These are phyloP conservation scores for Didymella exigua DNA, from an alignment of 2,329 filamentous ascomycete genomes.

Conservation along the genomic window DNA sequence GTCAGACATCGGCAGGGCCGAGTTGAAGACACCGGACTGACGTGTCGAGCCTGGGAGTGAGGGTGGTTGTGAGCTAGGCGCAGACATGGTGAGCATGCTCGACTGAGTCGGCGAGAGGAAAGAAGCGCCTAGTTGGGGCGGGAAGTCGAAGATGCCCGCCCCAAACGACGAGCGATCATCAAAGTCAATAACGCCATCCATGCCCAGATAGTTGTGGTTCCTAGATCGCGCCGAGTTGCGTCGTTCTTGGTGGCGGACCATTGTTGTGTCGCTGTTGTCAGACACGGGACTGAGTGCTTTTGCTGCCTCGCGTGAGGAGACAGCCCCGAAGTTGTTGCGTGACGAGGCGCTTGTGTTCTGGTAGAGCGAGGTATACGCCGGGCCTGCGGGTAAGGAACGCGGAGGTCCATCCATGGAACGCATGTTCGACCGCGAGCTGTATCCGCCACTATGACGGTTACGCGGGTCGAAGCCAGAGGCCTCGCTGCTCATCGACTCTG, in stretches of 20 bases:
- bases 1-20: constrained; percentile 81
- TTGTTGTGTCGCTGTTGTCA: constrained; percentile 37
- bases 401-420: constrained; percentile 38
- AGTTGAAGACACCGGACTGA: constrained; percentile 82
- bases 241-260: constrained; percentile 29
- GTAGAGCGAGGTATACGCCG: constrained; percentile 31
- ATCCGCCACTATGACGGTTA: constrained; percentile 69
- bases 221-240: constrained; percentile 30
- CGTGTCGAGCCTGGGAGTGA: constrained; percentile 51
- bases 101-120: constrained; percentile 34
- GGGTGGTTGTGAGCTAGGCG: constrained; percentile 26
- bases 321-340: constrained; percentile 25
- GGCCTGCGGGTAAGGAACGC: constrained; percentile 35
- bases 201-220: constrained; percentile 29
- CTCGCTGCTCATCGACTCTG: constrained; percentile 50
- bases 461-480: constrained; percentile 38
- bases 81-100: constrained; percentile 24
- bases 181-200: constrained; percentile 39
- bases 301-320: constrained; percentile 30
- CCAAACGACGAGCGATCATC: constrained; percentile 24
- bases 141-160: constrained; percentile 30
- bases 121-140: constrained; percentile 35
- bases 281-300: constrained; percentile 35
- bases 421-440: constrained; percentile 49
- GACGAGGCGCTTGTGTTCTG: constrained; percentile 22